These are phyloP conservation scores for Cercis canadensis DNA, from an alignment of 306 rosid species.

Conservation along the genomic window DNA sequence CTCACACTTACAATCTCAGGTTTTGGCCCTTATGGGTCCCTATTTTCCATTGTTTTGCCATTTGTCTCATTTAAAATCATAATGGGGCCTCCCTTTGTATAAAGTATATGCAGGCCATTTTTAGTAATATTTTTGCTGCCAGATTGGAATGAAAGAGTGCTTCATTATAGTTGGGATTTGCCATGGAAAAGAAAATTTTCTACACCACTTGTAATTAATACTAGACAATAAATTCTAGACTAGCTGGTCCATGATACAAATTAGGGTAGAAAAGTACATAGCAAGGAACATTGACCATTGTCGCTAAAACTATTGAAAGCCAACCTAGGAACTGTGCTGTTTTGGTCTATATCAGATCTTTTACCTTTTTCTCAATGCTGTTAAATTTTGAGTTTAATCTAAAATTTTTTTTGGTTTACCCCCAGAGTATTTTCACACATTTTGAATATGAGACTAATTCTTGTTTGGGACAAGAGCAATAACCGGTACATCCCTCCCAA, in stretches of 20 bases:
- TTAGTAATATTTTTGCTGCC: too few relatives aligned
- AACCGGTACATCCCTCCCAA: too few relatives aligned
- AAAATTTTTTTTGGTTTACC: too few relatives aligned
- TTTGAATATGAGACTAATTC: too few relatives aligned
- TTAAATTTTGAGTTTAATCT: neutral
- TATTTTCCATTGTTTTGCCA: conserved; percentile 19
- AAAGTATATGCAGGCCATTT: too few relatives aligned
- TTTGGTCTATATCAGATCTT: neutral
- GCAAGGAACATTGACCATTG: neutral
- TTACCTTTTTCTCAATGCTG: neutral
- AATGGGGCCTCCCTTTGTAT: neutral
- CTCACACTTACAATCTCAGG: conserved; percentile 26
- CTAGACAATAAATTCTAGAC: neutral
- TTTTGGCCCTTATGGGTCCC: conserved; percentile 1
- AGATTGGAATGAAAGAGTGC: too few relatives aligned
- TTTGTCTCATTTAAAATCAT: conserved; percentile 7
- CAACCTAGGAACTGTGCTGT: conserved; percentile 21
- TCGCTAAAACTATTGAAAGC: neutral
- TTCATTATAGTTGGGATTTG: too few relatives aligned
- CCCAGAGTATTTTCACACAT: too few relatives aligned
- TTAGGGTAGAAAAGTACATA: neutral
- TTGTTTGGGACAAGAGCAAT: too few relatives aligned
- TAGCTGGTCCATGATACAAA: neutral
- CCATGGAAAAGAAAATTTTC: too few relatives aligned
- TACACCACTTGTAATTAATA: too few relatives aligned